phyloP scores from a whole-genome alignment of 2,329 filamentous ascomycete species.

The Penicillium sp. region DNA sequence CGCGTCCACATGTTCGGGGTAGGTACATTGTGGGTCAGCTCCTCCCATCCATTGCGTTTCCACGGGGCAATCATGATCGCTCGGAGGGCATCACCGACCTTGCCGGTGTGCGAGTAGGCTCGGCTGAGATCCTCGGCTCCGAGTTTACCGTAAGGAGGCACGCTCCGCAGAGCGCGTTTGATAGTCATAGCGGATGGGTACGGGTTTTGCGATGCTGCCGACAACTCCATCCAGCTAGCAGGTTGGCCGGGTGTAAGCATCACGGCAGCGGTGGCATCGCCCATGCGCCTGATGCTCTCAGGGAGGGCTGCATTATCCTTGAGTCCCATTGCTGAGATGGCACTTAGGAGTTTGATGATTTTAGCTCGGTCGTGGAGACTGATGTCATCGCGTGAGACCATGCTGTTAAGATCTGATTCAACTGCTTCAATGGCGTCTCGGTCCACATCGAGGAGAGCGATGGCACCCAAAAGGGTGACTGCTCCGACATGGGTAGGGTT shows the following conservation, averaged over 20 bases:
- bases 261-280: slow-evolving; percentile 70
- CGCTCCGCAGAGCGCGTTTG: slow-evolving; percentile 68
- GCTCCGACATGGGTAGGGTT: slow-evolving; percentile 74
- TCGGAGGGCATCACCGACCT: slow-evolving; percentile 69
- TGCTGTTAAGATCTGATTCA: slow-evolving; percentile 67
- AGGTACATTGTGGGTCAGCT: slow-evolving; percentile 28
- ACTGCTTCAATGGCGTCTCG: slow-evolving; percentile 77
- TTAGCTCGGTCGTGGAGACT: slow-evolving; percentile 62
- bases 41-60: slow-evolving; percentile 63
- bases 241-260: slow-evolving; percentile 78
- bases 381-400: slow-evolving; percentile 67
- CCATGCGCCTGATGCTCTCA: slow-evolving; percentile 51
- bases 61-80: slow-evolving; percentile 81
- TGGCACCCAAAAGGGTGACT: slow-evolving; percentile 75
- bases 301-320: slow-evolving; percentile 41
- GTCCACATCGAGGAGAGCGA: slow-evolving; percentile 78
- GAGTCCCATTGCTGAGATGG: slow-evolving; percentile 61
- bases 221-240: slow-evolving; percentile 76
- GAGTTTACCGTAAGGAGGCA: slow-evolving; percentile 69
- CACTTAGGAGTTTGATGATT: slow-evolving; percentile 72
- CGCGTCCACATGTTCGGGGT: neutral
- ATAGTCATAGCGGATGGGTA: slow-evolving; percentile 74
- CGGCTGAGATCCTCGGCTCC: slow-evolving; percentile 66
- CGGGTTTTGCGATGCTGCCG: slow-evolving; percentile 53
- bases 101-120: slow-evolving; percentile 72